These are phyloP conservation scores for Daldinia loculata DNA, from an alignment of 495 filamentous ascomycete species.

Conservation along the genomic window DNA sequence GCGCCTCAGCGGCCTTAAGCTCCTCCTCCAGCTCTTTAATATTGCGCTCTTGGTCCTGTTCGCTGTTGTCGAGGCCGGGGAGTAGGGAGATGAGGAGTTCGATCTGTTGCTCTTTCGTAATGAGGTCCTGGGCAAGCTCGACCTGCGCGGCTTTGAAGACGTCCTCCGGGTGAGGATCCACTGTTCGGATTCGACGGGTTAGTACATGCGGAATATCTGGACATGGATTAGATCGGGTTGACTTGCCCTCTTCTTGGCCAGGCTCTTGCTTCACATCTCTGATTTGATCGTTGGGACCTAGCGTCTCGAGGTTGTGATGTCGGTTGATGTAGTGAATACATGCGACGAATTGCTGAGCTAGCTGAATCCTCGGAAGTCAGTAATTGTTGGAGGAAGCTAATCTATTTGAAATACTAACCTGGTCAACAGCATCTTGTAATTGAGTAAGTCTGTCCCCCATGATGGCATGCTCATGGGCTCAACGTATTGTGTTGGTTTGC, in stretches of 20 bases:
- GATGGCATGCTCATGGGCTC: conserved; percentile 24
- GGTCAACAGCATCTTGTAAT: conserved; percentile 92
- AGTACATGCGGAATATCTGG: neutral
- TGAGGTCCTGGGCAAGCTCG: conserved; percentile 86
- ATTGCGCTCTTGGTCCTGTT: conserved; percentile 78
- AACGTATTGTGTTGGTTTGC: conserved; percentile 3
- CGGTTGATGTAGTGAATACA: conserved; percentile 81
- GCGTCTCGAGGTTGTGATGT: conserved; percentile 78
- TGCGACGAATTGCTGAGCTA: conserved; percentile 89
- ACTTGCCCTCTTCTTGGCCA: conserved; percentile 51
- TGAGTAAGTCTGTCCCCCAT: conserved; percentile 96
- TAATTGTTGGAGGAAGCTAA: neutral
- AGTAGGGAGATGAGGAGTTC: conserved; percentile 82
- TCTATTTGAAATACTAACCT: conserved; percentile 59
- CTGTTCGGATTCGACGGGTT: conserved; percentile 42
- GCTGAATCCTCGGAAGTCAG: conserved; percentile 58
- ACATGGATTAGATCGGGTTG: neutral
- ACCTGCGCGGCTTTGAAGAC: conserved; percentile 74
- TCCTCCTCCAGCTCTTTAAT: conserved; percentile 81
- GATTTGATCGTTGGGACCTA: conserved; percentile 67
- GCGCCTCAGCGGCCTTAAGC: conserved; percentile 74
- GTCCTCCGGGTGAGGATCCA: conserved; percentile 69
- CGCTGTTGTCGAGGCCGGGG: conserved; percentile 87
- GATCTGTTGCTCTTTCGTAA: conserved; percentile 93
- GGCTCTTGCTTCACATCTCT: conserved; percentile 63